phyloP scores from a whole-genome alignment of 192 early-diverging fungal genomes.

The Mortierella claussenii region DNA sequence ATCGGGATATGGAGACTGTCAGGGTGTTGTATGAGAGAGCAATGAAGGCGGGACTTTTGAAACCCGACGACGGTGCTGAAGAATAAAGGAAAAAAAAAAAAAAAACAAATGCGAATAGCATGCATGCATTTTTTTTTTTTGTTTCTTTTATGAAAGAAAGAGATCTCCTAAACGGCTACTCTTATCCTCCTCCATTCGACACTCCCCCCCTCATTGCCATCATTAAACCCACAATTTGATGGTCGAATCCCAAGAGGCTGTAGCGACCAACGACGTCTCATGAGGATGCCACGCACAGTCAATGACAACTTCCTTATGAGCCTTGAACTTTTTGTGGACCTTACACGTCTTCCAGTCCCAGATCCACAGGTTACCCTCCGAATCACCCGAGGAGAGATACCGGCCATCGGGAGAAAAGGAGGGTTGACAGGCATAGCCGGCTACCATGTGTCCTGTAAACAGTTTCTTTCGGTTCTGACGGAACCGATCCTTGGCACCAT shows the following conservation, averaged over 20 bases:
- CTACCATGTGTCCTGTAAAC: conserved; percentile 93
- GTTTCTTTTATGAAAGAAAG: too few relatives aligned
- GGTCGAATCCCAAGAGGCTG: conserved; percentile 94
- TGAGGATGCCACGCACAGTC: conserved; percentile 96
- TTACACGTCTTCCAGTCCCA: conserved; percentile 98
- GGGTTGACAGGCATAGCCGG: conserved; percentile 97
- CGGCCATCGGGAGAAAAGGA: conserved; percentile 92
- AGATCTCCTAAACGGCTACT: not conserved
- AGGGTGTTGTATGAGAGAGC: not conserved
- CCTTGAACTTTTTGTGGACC: conserved; percentile 88
- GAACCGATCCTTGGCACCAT: conserved; percentile 87
- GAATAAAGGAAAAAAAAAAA: not conserved
- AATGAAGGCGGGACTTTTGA: not conserved
- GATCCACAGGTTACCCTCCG: conserved; percentile 92
- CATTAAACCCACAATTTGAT: conserved; percentile 86
- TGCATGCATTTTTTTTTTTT: too few relatives aligned
- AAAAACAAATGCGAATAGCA: too few relatives aligned
- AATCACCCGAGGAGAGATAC: conserved; percentile 89
- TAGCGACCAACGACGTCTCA: conserved; percentile 90
- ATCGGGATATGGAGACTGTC: too few relatives aligned
- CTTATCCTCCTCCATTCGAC: not conserved
- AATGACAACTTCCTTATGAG: conserved; percentile 92
- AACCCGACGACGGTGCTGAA: not conserved
- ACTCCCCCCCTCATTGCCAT: not conserved
- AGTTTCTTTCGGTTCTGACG: conserved; percentile 89